These are phyloP conservation scores for Aspergillus novofumigatus DNA, from an alignment of 2,329 filamentous ascomycete genomes.

Conservation along the genomic window DNA sequence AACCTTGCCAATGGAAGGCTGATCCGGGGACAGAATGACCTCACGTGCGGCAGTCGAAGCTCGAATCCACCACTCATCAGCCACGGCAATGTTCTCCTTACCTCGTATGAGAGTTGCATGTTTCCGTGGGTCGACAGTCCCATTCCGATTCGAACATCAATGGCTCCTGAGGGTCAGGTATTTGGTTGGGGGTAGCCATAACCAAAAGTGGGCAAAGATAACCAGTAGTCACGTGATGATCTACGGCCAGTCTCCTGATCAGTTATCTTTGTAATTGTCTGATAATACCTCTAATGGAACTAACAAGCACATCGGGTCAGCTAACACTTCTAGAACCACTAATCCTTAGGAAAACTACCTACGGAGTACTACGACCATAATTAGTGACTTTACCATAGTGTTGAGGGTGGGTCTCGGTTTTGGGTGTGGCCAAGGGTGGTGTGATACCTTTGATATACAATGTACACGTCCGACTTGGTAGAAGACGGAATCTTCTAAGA, in stretches of 20 bases:
- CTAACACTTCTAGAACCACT: background rate
- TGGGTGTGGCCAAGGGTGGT: background rate
- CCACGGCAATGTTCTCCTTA: background rate
- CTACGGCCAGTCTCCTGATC: background rate
- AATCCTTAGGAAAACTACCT: background rate
- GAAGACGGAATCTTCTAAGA: too few relatives aligned
- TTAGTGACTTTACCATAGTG: background rate
- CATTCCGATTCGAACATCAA: background rate
- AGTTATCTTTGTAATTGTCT: background rate
- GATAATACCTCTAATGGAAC: background rate
- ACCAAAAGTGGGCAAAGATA: background rate
- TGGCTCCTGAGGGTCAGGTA: background rate
- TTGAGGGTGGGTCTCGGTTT: background rate
- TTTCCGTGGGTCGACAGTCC: background rate
- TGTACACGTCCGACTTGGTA: too few relatives aligned
- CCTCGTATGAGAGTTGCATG: background rate
- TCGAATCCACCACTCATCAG: background rate
- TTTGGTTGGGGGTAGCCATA: background rate
- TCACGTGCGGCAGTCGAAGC: background rate
- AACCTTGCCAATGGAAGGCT: background rate
- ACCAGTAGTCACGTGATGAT: background rate
- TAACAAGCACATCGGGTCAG: background rate
- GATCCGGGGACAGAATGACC: background rate
- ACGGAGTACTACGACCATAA: too few relatives aligned
- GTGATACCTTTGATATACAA: background rate